Evolutionary conservation across 176 grass and related monocot genomes (phyloP).

Genomic region (Oryza brachyantha): DNA sequence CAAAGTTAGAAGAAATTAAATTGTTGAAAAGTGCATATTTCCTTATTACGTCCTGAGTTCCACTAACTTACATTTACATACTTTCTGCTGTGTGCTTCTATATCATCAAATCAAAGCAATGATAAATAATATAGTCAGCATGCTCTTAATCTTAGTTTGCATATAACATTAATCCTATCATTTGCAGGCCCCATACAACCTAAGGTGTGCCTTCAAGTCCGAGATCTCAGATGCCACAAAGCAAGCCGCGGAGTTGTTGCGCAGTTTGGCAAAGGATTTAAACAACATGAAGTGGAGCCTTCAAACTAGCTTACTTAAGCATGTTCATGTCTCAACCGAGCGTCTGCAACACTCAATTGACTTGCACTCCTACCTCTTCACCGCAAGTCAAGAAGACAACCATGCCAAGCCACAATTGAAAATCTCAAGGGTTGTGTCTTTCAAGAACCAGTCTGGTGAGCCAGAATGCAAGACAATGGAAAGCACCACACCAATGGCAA

Average conservation of each 20-base stretch:
- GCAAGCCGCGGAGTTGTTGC: slow-evolving; percentile 64
- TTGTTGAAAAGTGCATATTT: neutral
- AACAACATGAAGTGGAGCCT: slow-evolving; percentile 74
- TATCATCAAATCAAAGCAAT: neutral
- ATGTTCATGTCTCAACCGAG: slow-evolving; percentile 60
- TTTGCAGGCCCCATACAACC: slow-evolving; percentile 73
- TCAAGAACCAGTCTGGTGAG: slow-evolving; percentile 32
- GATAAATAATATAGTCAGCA: neutral
- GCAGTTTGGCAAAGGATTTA: slow-evolving; percentile 59
- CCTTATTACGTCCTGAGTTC: slow-evolving; percentile 8
- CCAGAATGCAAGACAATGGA: slow-evolving; percentile 21
- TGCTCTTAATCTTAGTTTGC: slow-evolving; percentile 12
- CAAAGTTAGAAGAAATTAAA: neutral
- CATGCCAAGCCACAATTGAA: slow-evolving; percentile 38
- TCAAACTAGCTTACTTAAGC: slow-evolving; percentile 61
- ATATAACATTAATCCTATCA: slow-evolving; percentile 17
- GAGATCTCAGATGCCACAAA: slow-evolving; percentile 80
- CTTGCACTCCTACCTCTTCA: slow-evolving; percentile 76
- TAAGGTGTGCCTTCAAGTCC: slow-evolving; percentile 64
- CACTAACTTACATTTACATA: neutral
- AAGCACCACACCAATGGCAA: slow-evolving; percentile 13
- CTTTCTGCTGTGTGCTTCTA: neutral
- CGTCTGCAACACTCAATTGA: slow-evolving; percentile 69
- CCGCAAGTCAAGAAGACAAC: slow-evolving; percentile 32
- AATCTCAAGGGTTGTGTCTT: slow-evolving; percentile 40